These are phyloP conservation scores for Picea glauca DNA, from an alignment of 75 land plant species.

Conservation along the genomic window DNA sequence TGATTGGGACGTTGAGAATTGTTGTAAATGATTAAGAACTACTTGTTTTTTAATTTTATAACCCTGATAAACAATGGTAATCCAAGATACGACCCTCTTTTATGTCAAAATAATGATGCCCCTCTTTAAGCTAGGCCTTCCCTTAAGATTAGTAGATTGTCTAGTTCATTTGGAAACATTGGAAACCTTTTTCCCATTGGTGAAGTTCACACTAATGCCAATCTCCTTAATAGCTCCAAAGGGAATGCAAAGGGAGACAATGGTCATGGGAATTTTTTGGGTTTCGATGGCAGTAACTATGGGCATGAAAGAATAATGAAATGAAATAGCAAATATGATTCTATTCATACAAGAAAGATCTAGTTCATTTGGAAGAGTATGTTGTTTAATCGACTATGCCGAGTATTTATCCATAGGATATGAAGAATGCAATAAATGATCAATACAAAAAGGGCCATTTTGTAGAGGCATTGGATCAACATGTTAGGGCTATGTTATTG, in stretches of 20 bases:
- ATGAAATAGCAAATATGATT: neutral
- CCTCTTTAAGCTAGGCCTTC: too few relatives aligned
- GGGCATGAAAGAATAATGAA: conserved; percentile 7
- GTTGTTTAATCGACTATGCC: neutral
- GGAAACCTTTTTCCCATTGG: conserved; percentile 5
- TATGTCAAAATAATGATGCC: too few relatives aligned
- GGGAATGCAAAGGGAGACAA: conserved; percentile 7
- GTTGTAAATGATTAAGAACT: too few relatives aligned
- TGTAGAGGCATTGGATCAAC: conserved; percentile 57
- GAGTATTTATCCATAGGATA: conserved; percentile 45
- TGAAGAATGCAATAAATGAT: conserved; percentile 66
- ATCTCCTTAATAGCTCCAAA: neutral
- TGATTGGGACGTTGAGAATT: too few relatives aligned
- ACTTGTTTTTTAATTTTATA: too few relatives aligned
- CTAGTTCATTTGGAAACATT: neutral
- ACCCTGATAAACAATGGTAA: too few relatives aligned
- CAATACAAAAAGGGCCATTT: conserved; percentile 70
- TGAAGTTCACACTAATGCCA: neutral
- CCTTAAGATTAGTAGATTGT: too few relatives aligned
- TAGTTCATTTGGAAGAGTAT: neutral
- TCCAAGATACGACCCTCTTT: too few relatives aligned
- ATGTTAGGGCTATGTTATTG: conserved; percentile 75
- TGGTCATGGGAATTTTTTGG: neutral
- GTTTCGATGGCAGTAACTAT: neutral
- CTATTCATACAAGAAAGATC: neutral